Evolutionary conservation across 2,329 filamentous ascomycete genomes (phyloP).

Genomic region (Nemania sp.): DNA sequence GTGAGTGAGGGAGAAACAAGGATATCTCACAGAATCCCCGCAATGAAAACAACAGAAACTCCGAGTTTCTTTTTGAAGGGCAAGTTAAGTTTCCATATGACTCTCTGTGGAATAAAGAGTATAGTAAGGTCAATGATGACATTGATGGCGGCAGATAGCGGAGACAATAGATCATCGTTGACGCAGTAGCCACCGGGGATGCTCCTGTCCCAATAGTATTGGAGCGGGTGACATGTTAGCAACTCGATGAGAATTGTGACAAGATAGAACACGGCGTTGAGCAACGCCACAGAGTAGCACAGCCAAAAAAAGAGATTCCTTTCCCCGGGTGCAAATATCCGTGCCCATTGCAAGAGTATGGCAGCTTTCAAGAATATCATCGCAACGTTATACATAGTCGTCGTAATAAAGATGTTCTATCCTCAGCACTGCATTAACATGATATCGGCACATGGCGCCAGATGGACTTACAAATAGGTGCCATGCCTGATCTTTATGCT

Average conservation of each 20-base stretch:
- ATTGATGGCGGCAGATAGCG: constrained; percentile 2
- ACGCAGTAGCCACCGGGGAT: constrained; percentile 3
- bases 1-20: neutral
- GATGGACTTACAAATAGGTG: neutral
- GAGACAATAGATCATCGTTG: neutral
- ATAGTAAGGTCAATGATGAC: neutral
- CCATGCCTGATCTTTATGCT: neutral
- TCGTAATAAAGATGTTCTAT: neutral
- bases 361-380: constrained; percentile 6
- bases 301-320: constrained; percentile 6
- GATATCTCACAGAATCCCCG: constrained; percentile 1
- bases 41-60: neutral
- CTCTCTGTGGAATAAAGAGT: neutral
- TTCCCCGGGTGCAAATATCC: neutral
- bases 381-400: constrained; percentile 7
- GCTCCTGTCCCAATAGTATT: neutral
- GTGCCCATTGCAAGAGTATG: constrained; percentile 7
- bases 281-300: neutral
- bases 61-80: neutral
- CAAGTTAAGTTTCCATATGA: constrained; percentile 8
- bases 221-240: neutral
- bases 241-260: neutral
- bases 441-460: neutral
- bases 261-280: constrained; percentile 8
- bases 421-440: neutral